Evolutionary conservation across 306 rosid genomes (phyloP).

Genomic region (Cicer pinnatifidum): DNA sequence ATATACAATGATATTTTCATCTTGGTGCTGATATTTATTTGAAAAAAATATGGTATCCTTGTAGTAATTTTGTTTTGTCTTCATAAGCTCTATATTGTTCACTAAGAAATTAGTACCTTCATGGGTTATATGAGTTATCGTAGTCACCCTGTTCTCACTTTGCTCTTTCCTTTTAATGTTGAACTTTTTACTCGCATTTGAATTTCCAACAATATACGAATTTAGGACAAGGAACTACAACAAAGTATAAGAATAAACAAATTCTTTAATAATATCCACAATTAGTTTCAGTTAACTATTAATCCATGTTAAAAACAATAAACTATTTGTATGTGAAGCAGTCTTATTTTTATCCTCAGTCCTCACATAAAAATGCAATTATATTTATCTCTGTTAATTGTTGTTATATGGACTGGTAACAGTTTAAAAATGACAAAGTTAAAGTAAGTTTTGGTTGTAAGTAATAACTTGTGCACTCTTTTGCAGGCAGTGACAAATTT

Average conservation of each 20-base stretch:
- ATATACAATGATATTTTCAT: conserved; percentile 4
- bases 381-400: conserved; percentile 4
- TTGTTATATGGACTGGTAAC: background rate
- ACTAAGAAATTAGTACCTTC: conserved; percentile 3
- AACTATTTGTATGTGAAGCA: conserved; percentile 28
- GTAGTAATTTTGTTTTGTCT: background rate
- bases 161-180: background rate
- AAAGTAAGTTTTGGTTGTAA: conserved; percentile 16
- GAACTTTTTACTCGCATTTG: background rate
- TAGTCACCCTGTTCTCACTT: conserved; percentile 18
- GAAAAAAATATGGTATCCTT: conserved; percentile 18
- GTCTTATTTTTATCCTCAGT: conserved; percentile 1
- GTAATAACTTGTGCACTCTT: conserved; percentile 39
- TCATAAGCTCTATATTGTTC: conserved; percentile 6
- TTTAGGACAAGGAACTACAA: background rate
- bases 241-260: conserved; percentile 30
- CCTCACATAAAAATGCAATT: conserved; percentile 9
- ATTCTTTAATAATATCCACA: conserved; percentile 19
- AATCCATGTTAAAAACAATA: conserved; percentile 16
- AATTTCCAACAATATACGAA: conserved; percentile 9
- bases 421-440: conserved; percentile 34
- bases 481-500: conserved; percentile 82
- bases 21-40: conserved; percentile 32
- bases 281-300: conserved; percentile 32
- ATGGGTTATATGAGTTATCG: conserved; percentile 23